Conservation (phyloP, 2,329 filamentous ascomycete species). For the Neopestalotiopsis sp. region DNA sequence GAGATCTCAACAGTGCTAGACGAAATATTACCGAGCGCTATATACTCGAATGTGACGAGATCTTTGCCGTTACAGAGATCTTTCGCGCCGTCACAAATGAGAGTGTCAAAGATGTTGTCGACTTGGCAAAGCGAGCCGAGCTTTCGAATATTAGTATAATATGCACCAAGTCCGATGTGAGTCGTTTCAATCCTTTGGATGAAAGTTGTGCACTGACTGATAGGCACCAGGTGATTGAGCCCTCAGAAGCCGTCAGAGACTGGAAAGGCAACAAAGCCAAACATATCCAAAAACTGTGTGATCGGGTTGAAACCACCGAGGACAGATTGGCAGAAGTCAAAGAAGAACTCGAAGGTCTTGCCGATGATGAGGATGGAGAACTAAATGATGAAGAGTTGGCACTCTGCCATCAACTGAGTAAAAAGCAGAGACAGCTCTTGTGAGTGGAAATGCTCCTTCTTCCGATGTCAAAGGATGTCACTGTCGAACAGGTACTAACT, state of each 20-base stretch:
- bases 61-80: conserved; percentile 50
- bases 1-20: conserved; percentile 51
- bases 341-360: conserved; percentile 27
- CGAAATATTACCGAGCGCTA: conserved; percentile 50
- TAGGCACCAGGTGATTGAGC: conserved; percentile 34
- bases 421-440: not conserved
- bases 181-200: conserved; percentile 12
- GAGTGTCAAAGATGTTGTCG: conserved; percentile 46
- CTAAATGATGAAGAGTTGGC: conserved; percentile 19
- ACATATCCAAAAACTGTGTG: conserved; percentile 15
- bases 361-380: conserved; percentile 24
- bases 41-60: conserved; percentile 50
- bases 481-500: not conserved
- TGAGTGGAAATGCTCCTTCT: not conserved
- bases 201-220: not conserved
- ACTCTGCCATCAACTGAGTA: not conserved
- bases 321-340: conserved; percentile 19
- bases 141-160: conserved; percentile 49
- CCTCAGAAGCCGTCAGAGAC: conserved; percentile 39
- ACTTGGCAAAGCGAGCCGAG: conserved; percentile 42
- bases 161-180: conserved; percentile 48
- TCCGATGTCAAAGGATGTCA: conserved; percentile 13
- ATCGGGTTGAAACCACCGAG: conserved; percentile 24
- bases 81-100: conserved; percentile 47
- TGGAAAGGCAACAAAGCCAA: conserved; percentile 32